Evolutionary conservation across 441 rosid species (phyloP).

Genomic region (Capsella rubella): DNA sequence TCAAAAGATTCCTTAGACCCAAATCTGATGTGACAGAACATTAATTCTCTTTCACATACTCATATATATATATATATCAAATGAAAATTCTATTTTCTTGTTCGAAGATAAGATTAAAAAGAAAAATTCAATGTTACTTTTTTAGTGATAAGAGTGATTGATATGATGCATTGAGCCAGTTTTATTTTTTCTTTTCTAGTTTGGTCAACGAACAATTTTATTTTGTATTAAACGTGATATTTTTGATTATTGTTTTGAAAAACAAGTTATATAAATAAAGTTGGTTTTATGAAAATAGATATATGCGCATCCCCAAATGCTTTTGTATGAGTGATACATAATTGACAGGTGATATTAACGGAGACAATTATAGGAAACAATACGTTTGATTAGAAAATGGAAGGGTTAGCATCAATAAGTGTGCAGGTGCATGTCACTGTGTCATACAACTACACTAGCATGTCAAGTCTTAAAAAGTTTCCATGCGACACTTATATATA

Average conservation of each 20-base stretch:
- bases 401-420: conserved; percentile 31
- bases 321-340: background rate
- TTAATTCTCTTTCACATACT: conserved; percentile 30
- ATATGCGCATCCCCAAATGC: background rate
- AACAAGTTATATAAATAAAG: background rate
- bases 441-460: conserved; percentile 21
- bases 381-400: conserved; percentile 25
- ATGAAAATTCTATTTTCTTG: conserved; percentile 22
- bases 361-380: background rate
- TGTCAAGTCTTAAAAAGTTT: conserved; percentile 34
- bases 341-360: background rate
- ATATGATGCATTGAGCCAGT: conserved; percentile 22
- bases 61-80: conserved; percentile 9
- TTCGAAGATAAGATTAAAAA: conserved; percentile 33
- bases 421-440: conserved; percentile 42
- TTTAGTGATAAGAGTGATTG: conserved; percentile 34
- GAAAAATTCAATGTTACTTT: conserved; percentile 18
- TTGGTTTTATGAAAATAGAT: background rate
- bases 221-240: conserved; percentile 1
- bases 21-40: conserved; percentile 42
- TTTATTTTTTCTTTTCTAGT: conserved; percentile 2
- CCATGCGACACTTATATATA: conserved; percentile 9
- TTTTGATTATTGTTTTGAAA: background rate
- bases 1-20: conserved; percentile 42
- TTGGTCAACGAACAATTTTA: conserved; percentile 26